Evolutionary conservation across 2,329 filamentous ascomycete species (phyloP), one percentile per base, ranked within the genome.

Genomic region (Colletotrichum sp.): DNA sequence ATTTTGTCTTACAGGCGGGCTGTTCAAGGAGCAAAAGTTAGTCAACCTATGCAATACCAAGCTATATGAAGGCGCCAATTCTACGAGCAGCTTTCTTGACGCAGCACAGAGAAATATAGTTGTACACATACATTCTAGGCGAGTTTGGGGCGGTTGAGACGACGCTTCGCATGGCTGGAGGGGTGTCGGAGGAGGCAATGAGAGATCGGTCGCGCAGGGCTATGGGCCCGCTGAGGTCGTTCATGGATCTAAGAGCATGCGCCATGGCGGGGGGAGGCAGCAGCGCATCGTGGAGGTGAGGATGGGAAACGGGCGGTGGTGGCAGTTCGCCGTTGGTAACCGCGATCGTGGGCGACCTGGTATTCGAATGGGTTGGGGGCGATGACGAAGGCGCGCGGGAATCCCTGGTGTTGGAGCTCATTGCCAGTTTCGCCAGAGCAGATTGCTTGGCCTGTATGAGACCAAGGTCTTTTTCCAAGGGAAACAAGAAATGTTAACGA

Each of bases 1-100:
- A 80, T 93, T 95, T 81, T 94, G 93, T 81, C 94, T 88, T 76
- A 93, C 84, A 2, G 94, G 92, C 66, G 91, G 91, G 80, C 94
- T 95, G 80, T 82, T 76, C 78, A 68, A 39, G 78, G 74, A 79
- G 78, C 79, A 74, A 75, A 30, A 77, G 36, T 81, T 77, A 78
- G 71, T 72, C 59, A 74, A 66, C 34, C 34, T 63, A 16, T 36
- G 34, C 26, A 18, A 69, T 49, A 49, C 34, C 70, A 71, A 59
- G 15, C 16, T 52, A 44, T 52, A 44, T 68, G 26, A 21, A 24
- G 57, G 21, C 55, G 28, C 34, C 18, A 60, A 13, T 62, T 76
- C 78, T 70, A 63, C 62, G 72, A 64, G 63, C 64, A 69, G 55
- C 30, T 75, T 67, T 64, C 60, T 59, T 59, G 69, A 68, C 63